Evolutionary conservation across 2,329 filamentous ascomycete species (phyloP).

Genomic region (Exophiala lecanii-corni): DNA sequence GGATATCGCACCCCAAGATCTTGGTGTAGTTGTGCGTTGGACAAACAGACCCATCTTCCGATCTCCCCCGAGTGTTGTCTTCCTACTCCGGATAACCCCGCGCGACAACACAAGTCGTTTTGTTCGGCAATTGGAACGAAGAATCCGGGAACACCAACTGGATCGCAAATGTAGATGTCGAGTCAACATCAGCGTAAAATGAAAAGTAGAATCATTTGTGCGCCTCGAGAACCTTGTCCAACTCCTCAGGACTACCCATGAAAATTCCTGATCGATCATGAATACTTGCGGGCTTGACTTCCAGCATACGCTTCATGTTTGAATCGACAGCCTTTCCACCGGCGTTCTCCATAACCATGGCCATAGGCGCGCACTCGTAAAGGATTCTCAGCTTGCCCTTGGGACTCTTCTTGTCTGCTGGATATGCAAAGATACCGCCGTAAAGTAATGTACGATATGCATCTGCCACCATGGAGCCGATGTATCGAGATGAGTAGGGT

Average conservation of each 20-base stretch:
- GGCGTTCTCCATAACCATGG: constrained; percentile 97
- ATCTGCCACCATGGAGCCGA: constrained; percentile 90
- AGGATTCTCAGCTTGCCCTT: constrained; percentile 97
- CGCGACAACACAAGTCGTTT: too few species aligned
- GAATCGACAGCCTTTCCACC: constrained; percentile 90
- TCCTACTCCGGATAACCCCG: too few species aligned
- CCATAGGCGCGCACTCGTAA: constrained; percentile 99
- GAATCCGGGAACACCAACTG: too few species aligned
- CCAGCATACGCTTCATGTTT: constrained; percentile 85
- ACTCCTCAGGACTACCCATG: constrained; percentile 88
- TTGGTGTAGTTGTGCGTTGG: too few species aligned
- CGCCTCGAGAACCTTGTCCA: constrained; percentile 88
- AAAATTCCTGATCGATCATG: constrained; percentile 96
- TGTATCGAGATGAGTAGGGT: constrained; percentile 92
- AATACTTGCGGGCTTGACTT: constrained; percentile 83
- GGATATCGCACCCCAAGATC: too few species aligned
- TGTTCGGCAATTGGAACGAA: too few species aligned
- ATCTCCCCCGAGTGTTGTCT: too few species aligned
- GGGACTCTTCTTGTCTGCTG: constrained; percentile 94
- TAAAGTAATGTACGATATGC: constrained; percentile 94
- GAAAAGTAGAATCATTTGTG: constrained; percentile 63
- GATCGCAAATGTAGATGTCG: too few species aligned
- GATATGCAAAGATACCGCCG: constrained; percentile 95
- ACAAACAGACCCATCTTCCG: too few species aligned
- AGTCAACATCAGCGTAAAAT: too few species aligned